Evolutionary conservation across 2,329 filamentous ascomycete species (phyloP), one percentile per base, ranked within the genome.

Genomic region (Clonostachys rhizophaga): DNA sequence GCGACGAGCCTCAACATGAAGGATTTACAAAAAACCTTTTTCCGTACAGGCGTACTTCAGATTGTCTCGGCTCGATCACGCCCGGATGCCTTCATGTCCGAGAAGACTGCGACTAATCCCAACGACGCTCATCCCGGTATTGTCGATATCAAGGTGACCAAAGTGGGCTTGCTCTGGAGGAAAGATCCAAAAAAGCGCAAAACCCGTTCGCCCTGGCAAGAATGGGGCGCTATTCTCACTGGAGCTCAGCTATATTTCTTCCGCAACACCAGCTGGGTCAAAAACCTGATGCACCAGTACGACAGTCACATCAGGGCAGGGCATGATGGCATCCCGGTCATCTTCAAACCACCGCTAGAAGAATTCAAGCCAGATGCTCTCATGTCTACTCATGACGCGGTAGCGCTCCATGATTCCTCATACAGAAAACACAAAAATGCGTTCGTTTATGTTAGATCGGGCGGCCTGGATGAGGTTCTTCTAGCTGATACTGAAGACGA

Each of bases 191-290:
- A 95, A 70, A 96, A 92, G 69, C 92, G 94, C 69, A 95, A 95
- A 66, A 87, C 91, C 1, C 81, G 92, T 40, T 96, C 92, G 11
- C 92, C 94, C 2, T 99, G 94, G 94, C 92, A 96, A 62, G 94
- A 99, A 75, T 99, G 94, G 94, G 94, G 94, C 45, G 94, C 91
- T 20, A 87, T 99, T 49, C 77, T 99, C 33, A 99, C 94, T 1
- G 90, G 92, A n/a, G 95, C 94, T 6, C 92, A 96, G 60, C 79
- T 99, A 8, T 99, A 96, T 65, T 90, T 99, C 65, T 99, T 97
- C 71, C 86, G 89, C 49, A 96, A 97, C 62, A 87, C 90, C 6
- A 77, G 84, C 17, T 99, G 94, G 92, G 84, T 95, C 34, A 97
- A 96, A 66, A 87, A 80, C 49, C 68, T 99, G 53, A 91, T 97